Evolutionary conservation across 2,329 filamentous ascomycete genomes (phyloP).

Genomic region (Juglanconis oblonga): DNA sequence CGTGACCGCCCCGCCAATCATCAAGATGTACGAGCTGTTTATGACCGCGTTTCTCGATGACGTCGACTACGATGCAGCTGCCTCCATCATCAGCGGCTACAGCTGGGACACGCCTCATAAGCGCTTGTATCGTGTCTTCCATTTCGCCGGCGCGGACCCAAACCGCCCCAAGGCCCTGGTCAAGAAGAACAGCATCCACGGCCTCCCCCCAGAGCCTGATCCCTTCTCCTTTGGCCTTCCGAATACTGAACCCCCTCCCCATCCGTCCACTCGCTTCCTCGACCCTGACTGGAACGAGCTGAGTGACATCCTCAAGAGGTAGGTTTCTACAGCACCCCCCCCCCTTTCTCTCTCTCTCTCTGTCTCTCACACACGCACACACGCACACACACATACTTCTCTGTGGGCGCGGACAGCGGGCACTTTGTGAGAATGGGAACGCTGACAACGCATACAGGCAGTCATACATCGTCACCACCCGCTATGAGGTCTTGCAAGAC

Average conservation of each 20-base stretch:
- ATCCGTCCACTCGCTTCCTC: background rate
- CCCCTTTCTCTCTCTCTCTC: too few relatives aligned
- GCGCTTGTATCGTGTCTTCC: constrained; percentile 49
- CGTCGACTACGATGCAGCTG: constrained; percentile 45
- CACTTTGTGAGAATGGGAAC: background rate
- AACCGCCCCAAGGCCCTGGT: constrained; percentile 14
- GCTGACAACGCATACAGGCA: constrained; percentile 34
- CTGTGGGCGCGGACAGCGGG: too few relatives aligned
- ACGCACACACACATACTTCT: too few relatives aligned
- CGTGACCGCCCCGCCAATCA: background rate
- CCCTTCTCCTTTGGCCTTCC: constrained; percentile 14
- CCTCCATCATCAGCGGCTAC: constrained; percentile 54
- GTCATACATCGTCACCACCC: constrained; percentile 54
- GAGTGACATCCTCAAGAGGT: constrained; percentile 46
- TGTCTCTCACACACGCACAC: too few relatives aligned
- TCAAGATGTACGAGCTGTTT: constrained; percentile 57
- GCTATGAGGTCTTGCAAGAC: constrained; percentile 50
- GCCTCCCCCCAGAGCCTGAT: constrained; percentile 12
- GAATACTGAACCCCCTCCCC: background rate
- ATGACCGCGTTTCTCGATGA: constrained; percentile 52
- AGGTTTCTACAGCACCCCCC: background rate
- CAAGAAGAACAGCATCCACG: constrained; percentile 22
- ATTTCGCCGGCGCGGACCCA: constrained; percentile 44
- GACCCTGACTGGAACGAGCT: constrained; percentile 47
- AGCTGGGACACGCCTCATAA: constrained; percentile 54